phyloP scores from a whole-genome alignment of 2,329 filamentous ascomycete species.

The Pyrenochaeta sp. region DNA sequence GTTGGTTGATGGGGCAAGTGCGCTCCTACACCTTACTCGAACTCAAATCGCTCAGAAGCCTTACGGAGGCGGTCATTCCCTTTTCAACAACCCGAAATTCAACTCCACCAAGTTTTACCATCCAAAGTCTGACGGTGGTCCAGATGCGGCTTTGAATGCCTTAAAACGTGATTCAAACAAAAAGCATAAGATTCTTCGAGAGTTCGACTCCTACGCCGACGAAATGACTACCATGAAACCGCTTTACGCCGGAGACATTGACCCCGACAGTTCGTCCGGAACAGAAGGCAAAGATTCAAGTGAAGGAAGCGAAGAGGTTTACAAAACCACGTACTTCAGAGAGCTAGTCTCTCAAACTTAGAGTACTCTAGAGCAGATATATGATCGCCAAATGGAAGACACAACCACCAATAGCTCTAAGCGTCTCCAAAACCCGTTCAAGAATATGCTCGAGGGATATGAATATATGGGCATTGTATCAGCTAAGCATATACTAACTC shows the following conservation, averaged over 20 bases:
- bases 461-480: constrained; percentile 4
- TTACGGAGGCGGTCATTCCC: background rate
- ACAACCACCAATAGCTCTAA: background rate
- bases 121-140: background rate
- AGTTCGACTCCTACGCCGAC: constrained; percentile 4
- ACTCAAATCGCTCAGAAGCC: background rate
- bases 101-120: background rate
- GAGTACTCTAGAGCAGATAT: constrained; percentile 7
- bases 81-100: background rate
- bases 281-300: background rate
- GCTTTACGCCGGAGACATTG: background rate
- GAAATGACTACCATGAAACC: background rate
- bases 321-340: constrained; percentile 6
- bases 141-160: background rate
- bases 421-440: background rate
- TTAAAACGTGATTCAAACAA: constrained; percentile 4
- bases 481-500: background rate
- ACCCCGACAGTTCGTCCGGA: background rate
- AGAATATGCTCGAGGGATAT: background rate
- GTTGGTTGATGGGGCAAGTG: constrained; percentile 10
- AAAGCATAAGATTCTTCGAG: constrained; percentile 5
- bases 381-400: constrained; percentile 6
- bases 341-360: constrained; percentile 5
- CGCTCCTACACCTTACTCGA: constrained; percentile 6
- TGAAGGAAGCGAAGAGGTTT: background rate